phyloP scores from a whole-genome alignment of 2,329 filamentous ascomycete genomes.

The Endocalyx cinctus region DNA sequence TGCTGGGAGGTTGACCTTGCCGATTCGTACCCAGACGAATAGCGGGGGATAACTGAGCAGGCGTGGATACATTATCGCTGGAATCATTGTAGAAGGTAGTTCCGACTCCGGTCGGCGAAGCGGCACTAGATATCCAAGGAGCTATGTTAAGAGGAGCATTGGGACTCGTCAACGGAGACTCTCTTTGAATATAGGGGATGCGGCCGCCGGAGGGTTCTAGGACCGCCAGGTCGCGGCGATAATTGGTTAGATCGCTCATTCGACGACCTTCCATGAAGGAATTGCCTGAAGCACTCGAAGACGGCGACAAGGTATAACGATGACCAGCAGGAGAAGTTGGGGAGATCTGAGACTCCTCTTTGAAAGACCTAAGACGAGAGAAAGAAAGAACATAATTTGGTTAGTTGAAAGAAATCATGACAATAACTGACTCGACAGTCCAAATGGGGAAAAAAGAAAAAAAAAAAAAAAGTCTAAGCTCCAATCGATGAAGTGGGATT shows the following conservation, averaged over 20 bases:
- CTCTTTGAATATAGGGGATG: slow-evolving; percentile 56
- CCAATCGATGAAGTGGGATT: too few relatives aligned
- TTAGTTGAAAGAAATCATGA: slow-evolving; percentile 25
- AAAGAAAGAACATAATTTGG: slow-evolving; percentile 19
- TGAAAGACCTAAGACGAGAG: slow-evolving; percentile 26
- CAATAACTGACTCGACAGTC: too few relatives aligned
- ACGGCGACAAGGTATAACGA: slow-evolving; percentile 37
- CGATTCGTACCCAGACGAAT: slow-evolving; percentile 49
- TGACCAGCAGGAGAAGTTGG: slow-evolving; percentile 42
- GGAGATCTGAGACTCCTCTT: slow-evolving; percentile 44
- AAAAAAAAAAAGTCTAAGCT: too few relatives aligned
- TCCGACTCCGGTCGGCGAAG: slow-evolving; percentile 33
- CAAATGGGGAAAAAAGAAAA: too few relatives aligned
- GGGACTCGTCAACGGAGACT: slow-evolving; percentile 52
- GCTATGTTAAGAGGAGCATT: slow-evolving; percentile 49
- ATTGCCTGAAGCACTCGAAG: slow-evolving; percentile 39
- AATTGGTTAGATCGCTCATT: slow-evolving; percentile 60
- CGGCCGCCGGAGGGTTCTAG: slow-evolving; percentile 57
- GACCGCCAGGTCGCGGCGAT: slow-evolving; percentile 67
- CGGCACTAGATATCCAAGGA: slow-evolving; percentile 63
- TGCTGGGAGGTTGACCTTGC: slow-evolving; percentile 30
- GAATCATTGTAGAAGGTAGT: slow-evolving; percentile 72
- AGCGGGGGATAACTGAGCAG: slow-evolving; percentile 66
- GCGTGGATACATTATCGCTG: slow-evolving; percentile 60
- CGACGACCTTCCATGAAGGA: slow-evolving; percentile 54